Base-by-base conservation (phyloP, 2,329 filamentous ascomycete genomes). In the Dactylonectria estremocensis region DNA sequence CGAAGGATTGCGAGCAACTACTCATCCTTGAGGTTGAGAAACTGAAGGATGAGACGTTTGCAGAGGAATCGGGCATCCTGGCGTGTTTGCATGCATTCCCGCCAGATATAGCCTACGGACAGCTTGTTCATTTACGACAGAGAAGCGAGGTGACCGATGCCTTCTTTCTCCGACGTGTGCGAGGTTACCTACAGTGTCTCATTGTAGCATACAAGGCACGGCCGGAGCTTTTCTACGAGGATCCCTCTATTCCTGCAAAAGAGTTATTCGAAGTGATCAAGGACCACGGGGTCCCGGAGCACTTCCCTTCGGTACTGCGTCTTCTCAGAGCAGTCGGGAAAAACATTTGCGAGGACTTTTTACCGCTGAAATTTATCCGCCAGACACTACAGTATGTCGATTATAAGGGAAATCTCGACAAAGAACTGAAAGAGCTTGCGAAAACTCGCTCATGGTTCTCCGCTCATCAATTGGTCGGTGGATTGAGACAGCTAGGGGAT, bases 1-100 rank as follows among this genome's bases (percentile, higher is more conserved):
- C 67, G 1, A 22, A 50, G 6, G 61, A 69, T 7, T 66, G 60
- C 56, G 68, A 69, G 31, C 53, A 48, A 14, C 20, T 53, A 3
- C 33, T 69, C n/a, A 43, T 56, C 22, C 13, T 40, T 16, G 58
- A 68, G 22, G n/a, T 68, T 22, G 35, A n/a, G 2, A 40, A 46
- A 18, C 58, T 69, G 13, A 61, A 43, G 11, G 57, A 61, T 24
- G 61, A 65, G 46, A 53, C 43, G 13, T 62, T 61, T 50, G 53
- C 52, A 14, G 48, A 61, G 10, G 68, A 69, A 43, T 54, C 65
- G 2, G 65, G 57, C 7, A 48, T 68, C 7, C 8, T 69, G 14
- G 68, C 68, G 10, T 69, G 68, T 18, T 10, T 69, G 5, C 68
- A 69, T 45, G 61, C 57, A 9, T 49, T 69, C 22, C 61, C 68